Evolutionary conservation across 371 early-diverging fungal genomes (phyloP).

Genomic region (Mucor lusitanicus): DNA sequence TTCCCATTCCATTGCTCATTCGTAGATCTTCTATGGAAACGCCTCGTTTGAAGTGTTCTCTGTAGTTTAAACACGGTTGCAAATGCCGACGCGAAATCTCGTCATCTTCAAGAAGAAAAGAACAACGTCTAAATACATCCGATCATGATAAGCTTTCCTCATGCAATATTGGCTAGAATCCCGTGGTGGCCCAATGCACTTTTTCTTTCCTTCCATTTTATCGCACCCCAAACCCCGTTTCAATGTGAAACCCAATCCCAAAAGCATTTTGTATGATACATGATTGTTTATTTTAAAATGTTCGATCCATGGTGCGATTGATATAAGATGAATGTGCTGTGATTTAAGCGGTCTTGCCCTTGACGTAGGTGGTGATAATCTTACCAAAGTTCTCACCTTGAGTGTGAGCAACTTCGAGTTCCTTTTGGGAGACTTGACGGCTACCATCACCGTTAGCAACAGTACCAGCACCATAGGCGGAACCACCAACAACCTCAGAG

Average conservation of each 20-base stretch:
- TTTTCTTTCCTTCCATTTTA: background rate
- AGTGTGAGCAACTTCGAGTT: conserved; percentile 63
- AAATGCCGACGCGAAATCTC: background rate
- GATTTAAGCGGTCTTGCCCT: conserved; percentile 29
- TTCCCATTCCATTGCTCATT: too few relatives aligned
- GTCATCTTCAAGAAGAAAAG: background rate
- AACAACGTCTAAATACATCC: too few relatives aligned
- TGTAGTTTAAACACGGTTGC: too few relatives aligned
- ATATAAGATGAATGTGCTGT: background rate
- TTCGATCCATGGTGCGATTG: background rate
- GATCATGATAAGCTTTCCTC: background rate
- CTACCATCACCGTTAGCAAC: conserved; percentile 61
- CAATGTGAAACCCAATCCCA: background rate
- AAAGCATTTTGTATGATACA: background rate
- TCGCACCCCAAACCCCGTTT: background rate
- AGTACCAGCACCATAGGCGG: conserved; percentile 67
- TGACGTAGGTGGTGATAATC: conserved; percentile 38
- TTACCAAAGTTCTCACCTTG: conserved; percentile 73
- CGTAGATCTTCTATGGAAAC: too few relatives aligned
- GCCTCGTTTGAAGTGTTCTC: too few relatives aligned
- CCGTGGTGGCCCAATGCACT: background rate
- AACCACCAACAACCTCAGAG: conserved; percentile 64
- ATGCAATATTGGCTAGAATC: background rate
- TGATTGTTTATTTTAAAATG: background rate
- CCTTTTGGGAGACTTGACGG: conserved; percentile 64